Percentiles rank a stretch among this genome's conserved stretches.
These are phyloP conservation scores for Periglandula ipomoeae DNA, from an alignment of 2,329 filamentous ascomycete species.

Conservation along the genomic window DNA sequence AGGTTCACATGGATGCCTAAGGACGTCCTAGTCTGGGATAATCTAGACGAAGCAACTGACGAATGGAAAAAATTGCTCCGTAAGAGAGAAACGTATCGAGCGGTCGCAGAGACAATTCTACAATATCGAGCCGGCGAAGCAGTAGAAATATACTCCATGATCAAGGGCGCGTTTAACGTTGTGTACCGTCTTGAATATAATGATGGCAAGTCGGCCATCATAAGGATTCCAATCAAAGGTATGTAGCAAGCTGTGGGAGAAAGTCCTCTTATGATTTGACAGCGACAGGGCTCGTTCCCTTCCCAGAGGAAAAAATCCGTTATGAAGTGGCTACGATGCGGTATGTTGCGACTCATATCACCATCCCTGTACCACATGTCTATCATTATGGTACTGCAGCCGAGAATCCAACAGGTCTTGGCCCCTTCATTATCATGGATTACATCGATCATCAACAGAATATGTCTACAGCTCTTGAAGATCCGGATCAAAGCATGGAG, in stretches of 20 bases:
- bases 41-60: too few species aligned
- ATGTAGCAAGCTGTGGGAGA: slow-evolving; percentile 18
- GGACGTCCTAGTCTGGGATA: too few species aligned
- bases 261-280: slow-evolving; percentile 18
- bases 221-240: slow-evolving; percentile 3
- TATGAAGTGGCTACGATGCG: slow-evolving; percentile 27
- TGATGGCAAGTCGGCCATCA: background rate
- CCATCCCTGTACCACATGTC: slow-evolving; percentile 24
- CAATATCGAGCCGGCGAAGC: too few species aligned
- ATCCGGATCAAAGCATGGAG: slow-evolving; percentile 13
- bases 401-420: slow-evolving; percentile 23
- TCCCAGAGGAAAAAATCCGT: slow-evolving; percentile 26
- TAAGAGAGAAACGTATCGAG: too few species aligned
- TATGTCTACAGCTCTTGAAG: slow-evolving; percentile 20
- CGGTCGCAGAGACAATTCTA: too few species aligned
- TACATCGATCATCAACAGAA: slow-evolving; percentile 21
- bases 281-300: slow-evolving; percentile 13
- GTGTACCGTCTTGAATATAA: slow-evolving; percentile 4
- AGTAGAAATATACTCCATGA: too few species aligned
- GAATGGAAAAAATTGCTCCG: too few species aligned
- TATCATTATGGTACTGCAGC: slow-evolving; percentile 20
- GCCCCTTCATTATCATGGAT: slow-evolving; percentile 30
- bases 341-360: slow-evolving; percentile 22
- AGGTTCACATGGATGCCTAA: background rate
- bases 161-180: slow-evolving; percentile 3